Evolutionary conservation across 2,329 filamentous ascomycete species (phyloP).

Genomic region (Sclerotinia borealis): DNA sequence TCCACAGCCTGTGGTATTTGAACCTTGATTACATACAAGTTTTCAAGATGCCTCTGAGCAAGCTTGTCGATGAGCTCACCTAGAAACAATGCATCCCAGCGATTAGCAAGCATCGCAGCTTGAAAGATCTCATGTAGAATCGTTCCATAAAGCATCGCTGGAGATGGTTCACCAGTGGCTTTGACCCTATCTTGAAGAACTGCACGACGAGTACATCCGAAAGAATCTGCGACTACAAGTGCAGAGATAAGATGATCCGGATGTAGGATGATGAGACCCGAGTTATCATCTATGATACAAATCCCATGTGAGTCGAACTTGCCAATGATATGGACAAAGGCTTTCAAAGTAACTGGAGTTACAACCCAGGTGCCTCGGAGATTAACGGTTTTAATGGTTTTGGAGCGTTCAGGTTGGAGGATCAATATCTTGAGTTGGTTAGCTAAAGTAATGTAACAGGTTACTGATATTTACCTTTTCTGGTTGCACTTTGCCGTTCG

Average conservation of each 20-base stretch:
- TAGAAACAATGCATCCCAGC: slow-evolving; percentile 69
- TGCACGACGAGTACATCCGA: slow-evolving; percentile 81
- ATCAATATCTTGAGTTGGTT: slow-evolving; percentile 58
- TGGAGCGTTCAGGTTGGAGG: slow-evolving; percentile 72
- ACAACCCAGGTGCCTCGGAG: slow-evolving; percentile 84
- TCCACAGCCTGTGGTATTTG: slow-evolving; percentile 66
- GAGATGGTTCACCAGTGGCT: slow-evolving; percentile 72
- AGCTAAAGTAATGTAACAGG: not conserved
- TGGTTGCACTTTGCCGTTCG: slow-evolving; percentile 50
- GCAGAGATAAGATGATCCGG: slow-evolving; percentile 94
- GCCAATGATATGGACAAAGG: slow-evolving; percentile 83
- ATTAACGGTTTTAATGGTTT: slow-evolving; percentile 59
- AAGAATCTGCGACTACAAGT: slow-evolving; percentile 94
- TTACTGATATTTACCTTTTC: slow-evolving; percentile 59
- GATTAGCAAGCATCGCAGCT: slow-evolving; percentile 74
- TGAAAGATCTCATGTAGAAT: slow-evolving; percentile 96
- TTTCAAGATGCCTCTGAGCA: slow-evolving; percentile 75
- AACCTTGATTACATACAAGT: slow-evolving; percentile 81
- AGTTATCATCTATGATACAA: slow-evolving; percentile 75
- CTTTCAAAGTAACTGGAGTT: slow-evolving; percentile 65
- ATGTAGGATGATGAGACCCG: slow-evolving; percentile 84
- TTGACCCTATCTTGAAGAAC: slow-evolving; percentile 95
- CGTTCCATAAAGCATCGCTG: slow-evolving; percentile 83
- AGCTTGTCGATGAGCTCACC: slow-evolving; percentile 59
- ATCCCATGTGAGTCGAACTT: slow-evolving; percentile 62